Evolutionary conservation across 1,139 yeast genomes (phyloP), one percentile per base, ranked within the genome.

Genomic region (Arxiozyma heterogenica): DNA sequence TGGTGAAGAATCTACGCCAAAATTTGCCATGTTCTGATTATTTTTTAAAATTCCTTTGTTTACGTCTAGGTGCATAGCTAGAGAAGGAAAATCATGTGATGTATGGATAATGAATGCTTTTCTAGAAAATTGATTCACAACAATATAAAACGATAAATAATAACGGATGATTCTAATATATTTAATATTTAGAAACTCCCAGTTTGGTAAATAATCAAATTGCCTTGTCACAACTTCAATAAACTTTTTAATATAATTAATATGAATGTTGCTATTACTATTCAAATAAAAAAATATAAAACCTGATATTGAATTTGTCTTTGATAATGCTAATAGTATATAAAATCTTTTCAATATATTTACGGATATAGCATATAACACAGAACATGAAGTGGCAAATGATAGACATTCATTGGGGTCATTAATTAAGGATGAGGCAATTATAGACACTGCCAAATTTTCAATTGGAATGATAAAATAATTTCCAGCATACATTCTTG

Each of bases 351-450:
- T 41, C 4, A 23, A 38, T 9, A 53, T 2, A 44, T 61, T 60
- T 18, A 59, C 50, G 5, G 64, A 54, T 11, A 63, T 54, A 1
- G 66, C 66, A 54, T 65, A 65, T 20, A 64, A 50, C 6, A 64
- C 60, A 11, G 68, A 63, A 49, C 65, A 62, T 20, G 63, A 54
- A 1, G 65, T 61, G 4, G 70, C 70, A 50, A 59, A 60, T 46
- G 60, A 59, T 25, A 66, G 49, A 23, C 65, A 60, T 42, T 65
- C 64, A n/a, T 53, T 56, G 4, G 68, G 66, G 45, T 65, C 64
- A 52, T 65, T 67, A 17, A 65, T 63, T 58, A 66, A 55, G 18
- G 65, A 64, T 0, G 69, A 65, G 17, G 70, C 68, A 20, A 65
- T 49, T 3, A 66, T 61, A 6, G 69, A 59, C 41, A 64, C 56